Conservation (phyloP, 345 rosid species). For the Microthlaspi erraticum region DNA sequence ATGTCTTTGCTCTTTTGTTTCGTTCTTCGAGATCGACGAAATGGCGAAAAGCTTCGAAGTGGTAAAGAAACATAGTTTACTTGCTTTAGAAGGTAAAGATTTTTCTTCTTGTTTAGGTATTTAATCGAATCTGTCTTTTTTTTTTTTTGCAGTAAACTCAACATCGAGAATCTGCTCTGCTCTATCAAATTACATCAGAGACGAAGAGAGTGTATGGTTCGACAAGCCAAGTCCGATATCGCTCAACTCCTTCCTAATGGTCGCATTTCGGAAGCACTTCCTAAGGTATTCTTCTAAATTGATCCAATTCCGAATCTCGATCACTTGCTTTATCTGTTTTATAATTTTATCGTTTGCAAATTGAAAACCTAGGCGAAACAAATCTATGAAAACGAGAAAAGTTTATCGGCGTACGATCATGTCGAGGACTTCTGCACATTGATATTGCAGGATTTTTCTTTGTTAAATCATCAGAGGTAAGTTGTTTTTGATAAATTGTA, state of each 20-base stretch:
- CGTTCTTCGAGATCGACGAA: conserved; percentile 8
- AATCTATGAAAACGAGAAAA: conserved; percentile 43
- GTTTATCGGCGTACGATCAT: conserved; percentile 48
- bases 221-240: conserved; percentile 45
- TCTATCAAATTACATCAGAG: conserved; percentile 36
- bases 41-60: conserved; percentile 40
- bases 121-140: neutral
- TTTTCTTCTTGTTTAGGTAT: neutral
- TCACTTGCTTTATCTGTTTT: neutral
- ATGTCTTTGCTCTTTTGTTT: conserved; percentile 5
- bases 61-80: conserved; percentile 28
- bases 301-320: neutral
- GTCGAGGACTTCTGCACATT: conserved; percentile 42
- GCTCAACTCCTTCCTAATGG: conserved; percentile 37
- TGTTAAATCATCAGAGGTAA: conserved; percentile 15
- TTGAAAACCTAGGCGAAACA: conserved; percentile 40
- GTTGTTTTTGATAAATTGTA: conserved; percentile 9
- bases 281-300: conserved; percentile 36
- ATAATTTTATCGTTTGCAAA: neutral
- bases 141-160: conserved; percentile 44
- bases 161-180: conserved; percentile 34
- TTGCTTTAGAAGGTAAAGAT: neutral
- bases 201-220: conserved; percentile 44
- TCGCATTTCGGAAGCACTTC: conserved; percentile 37
- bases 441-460: conserved; percentile 27